These are phyloP conservation scores for Lipomyces starkeyi DNA, from an alignment of 805 yeast genomes.

Conservation along the genomic window DNA sequence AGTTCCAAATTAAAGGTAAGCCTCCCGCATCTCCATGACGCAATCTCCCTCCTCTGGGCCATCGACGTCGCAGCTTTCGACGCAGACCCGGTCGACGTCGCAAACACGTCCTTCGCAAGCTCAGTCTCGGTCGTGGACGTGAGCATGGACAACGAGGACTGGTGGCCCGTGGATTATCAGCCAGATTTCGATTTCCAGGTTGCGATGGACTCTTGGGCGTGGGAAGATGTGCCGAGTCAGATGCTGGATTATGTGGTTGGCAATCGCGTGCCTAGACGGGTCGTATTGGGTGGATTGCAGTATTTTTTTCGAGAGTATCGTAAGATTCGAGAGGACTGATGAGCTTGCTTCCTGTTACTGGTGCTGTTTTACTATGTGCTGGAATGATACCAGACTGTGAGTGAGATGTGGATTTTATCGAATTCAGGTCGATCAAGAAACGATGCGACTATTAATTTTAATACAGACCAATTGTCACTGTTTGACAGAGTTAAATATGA, in stretches of 20 bases:
- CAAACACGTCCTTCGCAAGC: not conserved
- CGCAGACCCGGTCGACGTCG: not conserved
- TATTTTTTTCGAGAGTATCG: not conserved
- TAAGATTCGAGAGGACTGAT: not conserved
- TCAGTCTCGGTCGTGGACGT: not conserved
- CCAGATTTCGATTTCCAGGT: slow-evolving; percentile 1
- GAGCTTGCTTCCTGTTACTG: not conserved
- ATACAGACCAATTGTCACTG: not conserved
- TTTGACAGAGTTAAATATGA: not conserved
- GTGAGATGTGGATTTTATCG: not conserved
- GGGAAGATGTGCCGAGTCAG: not conserved
- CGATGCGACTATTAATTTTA: not conserved
- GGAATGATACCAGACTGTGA: slow-evolving; percentile 1
- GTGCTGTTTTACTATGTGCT: not conserved
- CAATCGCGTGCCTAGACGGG: not conserved
- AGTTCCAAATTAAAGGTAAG: not conserved
- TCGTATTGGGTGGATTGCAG: not conserved
- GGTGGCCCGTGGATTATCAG: not conserved
- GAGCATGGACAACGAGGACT: not conserved
- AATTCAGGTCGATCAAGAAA: not conserved
- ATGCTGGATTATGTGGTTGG: not conserved
- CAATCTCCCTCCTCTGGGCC: not conserved
- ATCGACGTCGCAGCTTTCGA: not conserved
- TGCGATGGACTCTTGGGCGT: not conserved
- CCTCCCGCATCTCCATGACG: not conserved